phyloP scores from a whole-genome alignment of 352 stramenopile species.

The Aphanomyces cochlioides region DNA sequence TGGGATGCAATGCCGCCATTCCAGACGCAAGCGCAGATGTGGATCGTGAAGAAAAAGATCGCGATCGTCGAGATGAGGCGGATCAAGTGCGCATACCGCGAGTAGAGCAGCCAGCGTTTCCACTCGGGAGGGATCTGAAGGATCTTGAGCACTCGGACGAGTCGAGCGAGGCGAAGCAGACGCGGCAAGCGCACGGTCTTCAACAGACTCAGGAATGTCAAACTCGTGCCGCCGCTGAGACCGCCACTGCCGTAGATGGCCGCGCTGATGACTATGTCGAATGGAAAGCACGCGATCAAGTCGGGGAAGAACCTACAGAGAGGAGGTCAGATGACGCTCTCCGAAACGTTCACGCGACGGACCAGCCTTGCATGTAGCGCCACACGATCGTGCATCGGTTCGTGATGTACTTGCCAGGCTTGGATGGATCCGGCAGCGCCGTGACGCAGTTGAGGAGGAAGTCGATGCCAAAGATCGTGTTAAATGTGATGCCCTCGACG shows the following conservation, averaged over 20 bases:
- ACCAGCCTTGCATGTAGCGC: slow-evolving; percentile 62
- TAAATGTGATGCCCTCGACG: slow-evolving; percentile 32
- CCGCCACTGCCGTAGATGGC: slow-evolving; percentile 48
- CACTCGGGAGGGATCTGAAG: slow-evolving; percentile 68
- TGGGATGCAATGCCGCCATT: slow-evolving; percentile 58
- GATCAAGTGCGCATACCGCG: slow-evolving; percentile 68
- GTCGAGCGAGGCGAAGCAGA: slow-evolving; percentile 56
- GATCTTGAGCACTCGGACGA: slow-evolving; percentile 65
- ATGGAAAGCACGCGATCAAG: slow-evolving; percentile 67
- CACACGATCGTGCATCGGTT: slow-evolving; percentile 51
- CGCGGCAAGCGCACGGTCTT: slow-evolving; percentile 63
- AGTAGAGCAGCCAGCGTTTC: slow-evolving; percentile 75
- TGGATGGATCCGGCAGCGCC: slow-evolving; percentile 40
- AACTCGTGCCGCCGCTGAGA: slow-evolving; percentile 36
- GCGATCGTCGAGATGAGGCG: slow-evolving; percentile 47
- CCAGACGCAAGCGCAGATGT: slow-evolving; percentile 78
- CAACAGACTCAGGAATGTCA: slow-evolving; percentile 65
- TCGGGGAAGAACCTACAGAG: slow-evolving; percentile 65
- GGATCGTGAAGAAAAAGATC: slow-evolving; percentile 65
- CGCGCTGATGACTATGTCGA: slow-evolving; percentile 56
- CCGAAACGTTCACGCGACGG: background rate
- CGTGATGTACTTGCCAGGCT: slow-evolving; percentile 60
- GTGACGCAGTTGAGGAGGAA: slow-evolving; percentile 78
- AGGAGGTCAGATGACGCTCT: slow-evolving; percentile 14
- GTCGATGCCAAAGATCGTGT: slow-evolving; percentile 60